Base-by-base conservation (phyloP, 2,329 filamentous ascomycete genomes). In the Phaeoacremonium minimum region DNA sequence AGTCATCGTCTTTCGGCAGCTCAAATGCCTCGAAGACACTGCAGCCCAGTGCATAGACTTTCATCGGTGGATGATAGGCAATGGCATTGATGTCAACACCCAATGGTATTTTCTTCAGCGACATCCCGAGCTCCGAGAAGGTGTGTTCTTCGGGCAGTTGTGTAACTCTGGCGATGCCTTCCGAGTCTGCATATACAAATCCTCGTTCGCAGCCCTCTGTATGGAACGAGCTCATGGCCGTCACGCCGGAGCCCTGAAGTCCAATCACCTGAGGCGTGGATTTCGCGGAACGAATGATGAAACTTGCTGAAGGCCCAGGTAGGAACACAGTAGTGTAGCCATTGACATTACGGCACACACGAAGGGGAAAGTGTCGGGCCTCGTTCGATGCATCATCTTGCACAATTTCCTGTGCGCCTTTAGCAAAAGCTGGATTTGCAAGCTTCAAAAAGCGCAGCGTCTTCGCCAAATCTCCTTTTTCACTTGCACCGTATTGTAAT, bases 261-360 rank as follows among this genome's bases (percentile, higher is more conserved):
- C 77, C 73, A n/a, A 95, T 61, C 12, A 95, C 75, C 46, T 80
- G 81, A 0, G 91, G 89, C 5, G 74, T 62, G 35, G 83, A 89
- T 46, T 87, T 85, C 22, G 87, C 77, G 32, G 87, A 87, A 51
- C 87, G 94, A 30, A 96, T 57, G 30, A 98, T 66, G 56, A 97
- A 90, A 40, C 80, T 83, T 1, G 91, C 85, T 1, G 87, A 87
- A 4, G 73, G 61, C 0, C 91, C 90, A 1, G 88, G 82, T 33
- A 96, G 72, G 53, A 95, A 93, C 2, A 97, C 82, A 2, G 85
- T 77, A 52, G 79, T 83, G 56, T 90, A 89, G 4, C 88, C 87
- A 18, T 75, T 78, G n/a, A 96, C 55, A 38, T 87, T 82, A 37
- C 66, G 52, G 30, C 84, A 73, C 2, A 68, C 62, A 3, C 75